These are phyloP conservation scores for Penicillium sp. DNA, from an alignment of 2,329 filamentous ascomycete genomes.

Conservation along the genomic window DNA sequence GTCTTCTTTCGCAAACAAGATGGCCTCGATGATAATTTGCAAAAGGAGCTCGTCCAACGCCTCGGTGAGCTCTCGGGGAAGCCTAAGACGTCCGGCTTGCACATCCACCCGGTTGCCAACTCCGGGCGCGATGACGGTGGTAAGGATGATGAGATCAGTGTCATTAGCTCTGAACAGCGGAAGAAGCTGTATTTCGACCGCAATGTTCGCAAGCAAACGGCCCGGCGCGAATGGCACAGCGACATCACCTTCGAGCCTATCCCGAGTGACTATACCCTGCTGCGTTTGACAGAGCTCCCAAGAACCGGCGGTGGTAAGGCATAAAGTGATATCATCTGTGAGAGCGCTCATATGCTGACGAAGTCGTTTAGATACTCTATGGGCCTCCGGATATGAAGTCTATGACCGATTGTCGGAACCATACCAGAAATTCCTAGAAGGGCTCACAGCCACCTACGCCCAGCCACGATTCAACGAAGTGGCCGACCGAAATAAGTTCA, in stretches of 20 bases:
- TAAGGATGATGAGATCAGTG: slow-evolving; percentile 54
- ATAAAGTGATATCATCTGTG: too few relatives aligned
- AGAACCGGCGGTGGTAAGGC: slow-evolving; percentile 47
- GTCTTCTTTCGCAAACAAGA: slow-evolving; percentile 60
- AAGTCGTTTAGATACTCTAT: slow-evolving; percentile 44
- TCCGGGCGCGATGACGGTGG: slow-evolving; percentile 52
- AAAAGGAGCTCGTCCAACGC: slow-evolving; percentile 57
- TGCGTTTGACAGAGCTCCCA: slow-evolving; percentile 50
- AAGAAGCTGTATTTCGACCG: slow-evolving; percentile 46
- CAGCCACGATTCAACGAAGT: slow-evolving; percentile 36
- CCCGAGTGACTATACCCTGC: slow-evolving; percentile 53
- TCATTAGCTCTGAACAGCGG: slow-evolving; percentile 50
- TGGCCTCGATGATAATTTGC: slow-evolving; percentile 53
- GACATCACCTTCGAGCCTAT: slow-evolving; percentile 56
- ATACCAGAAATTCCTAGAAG: slow-evolving; percentile 45
- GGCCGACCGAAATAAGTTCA: slow-evolving; percentile 35
- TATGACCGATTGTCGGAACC: slow-evolving; percentile 47
- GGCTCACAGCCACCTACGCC: slow-evolving; percentile 43
- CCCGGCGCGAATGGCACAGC: slow-evolving; percentile 51
- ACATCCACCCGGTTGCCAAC: slow-evolving; percentile 55
- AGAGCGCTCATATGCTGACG: background rate
- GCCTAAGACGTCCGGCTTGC: slow-evolving; percentile 50
- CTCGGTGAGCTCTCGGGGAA: slow-evolving; percentile 54
- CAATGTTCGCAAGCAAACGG: slow-evolving; percentile 32
- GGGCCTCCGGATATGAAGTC: slow-evolving; percentile 49